phyloP scores from a whole-genome alignment of 257 asterid genomes.

The Galeopsis tetrahit region DNA sequence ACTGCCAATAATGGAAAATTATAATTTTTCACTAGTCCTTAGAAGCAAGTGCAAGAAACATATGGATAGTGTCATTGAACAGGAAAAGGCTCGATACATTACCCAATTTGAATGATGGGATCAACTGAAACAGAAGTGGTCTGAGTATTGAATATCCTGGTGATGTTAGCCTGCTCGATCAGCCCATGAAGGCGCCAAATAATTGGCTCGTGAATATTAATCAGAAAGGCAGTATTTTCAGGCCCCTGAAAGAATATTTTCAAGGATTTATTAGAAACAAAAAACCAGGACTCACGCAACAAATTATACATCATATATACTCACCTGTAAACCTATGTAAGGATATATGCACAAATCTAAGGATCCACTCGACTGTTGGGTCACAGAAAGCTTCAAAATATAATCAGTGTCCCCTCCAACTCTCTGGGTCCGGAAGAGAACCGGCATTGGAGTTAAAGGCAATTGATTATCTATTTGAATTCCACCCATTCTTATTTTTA shows the following conservation, averaged over 20 bases:
- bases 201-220: slow-evolving; percentile 93
- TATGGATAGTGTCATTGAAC: slow-evolving; percentile 22
- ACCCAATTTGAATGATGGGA: slow-evolving; percentile 95
- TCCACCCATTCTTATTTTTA: slow-evolving; percentile 85
- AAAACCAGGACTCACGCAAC: slow-evolving; percentile 33
- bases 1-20: slow-evolving; percentile 56
- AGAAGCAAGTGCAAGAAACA: slow-evolving; percentile 33
- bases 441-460: slow-evolving; percentile 98
- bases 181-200: slow-evolving; percentile 98
- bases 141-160: slow-evolving; percentile 60
- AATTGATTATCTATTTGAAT: slow-evolving; percentile 95
- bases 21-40: slow-evolving; percentile 25
- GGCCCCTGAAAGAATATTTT: slow-evolving; percentile 69
- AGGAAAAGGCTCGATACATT: slow-evolving; percentile 33
- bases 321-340: slow-evolving; percentile 92
- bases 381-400: slow-evolving; percentile 85
- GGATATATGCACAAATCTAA: slow-evolving; percentile 89
- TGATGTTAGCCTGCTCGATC: slow-evolving; percentile 78
- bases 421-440: slow-evolving; percentile 92
- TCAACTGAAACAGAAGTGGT: slow-evolving; percentile 95
- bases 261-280: slow-evolving; percentile 29
- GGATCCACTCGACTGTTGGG: slow-evolving; percentile 96
- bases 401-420: slow-evolving; percentile 82
- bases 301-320: slow-evolving; percentile 34
- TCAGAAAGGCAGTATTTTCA: slow-evolving; percentile 86